phyloP scores from a whole-genome alignment of 164 flowering plant species.

The Vitis amurensis region DNA sequence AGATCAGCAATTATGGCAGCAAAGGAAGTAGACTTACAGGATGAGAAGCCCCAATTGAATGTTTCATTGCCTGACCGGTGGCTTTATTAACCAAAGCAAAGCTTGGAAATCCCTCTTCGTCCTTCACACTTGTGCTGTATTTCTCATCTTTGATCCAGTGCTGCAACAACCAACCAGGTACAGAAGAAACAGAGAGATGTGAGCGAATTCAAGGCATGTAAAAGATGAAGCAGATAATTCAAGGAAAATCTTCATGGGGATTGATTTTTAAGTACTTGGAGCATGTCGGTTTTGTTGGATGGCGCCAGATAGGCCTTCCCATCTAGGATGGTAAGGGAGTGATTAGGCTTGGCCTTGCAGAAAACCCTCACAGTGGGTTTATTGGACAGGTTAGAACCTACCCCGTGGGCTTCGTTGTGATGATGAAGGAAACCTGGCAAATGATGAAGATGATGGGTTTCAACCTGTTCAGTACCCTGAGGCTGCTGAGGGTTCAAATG shows the following conservation, averaged over 20 bases:
- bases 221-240: background rate
- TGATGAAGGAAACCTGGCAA: slow-evolving; percentile 30
- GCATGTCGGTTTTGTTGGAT: slow-evolving; percentile 39
- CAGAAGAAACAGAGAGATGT: background rate
- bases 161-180: slow-evolving; percentile 26
- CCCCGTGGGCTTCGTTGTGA: slow-evolving; percentile 13
- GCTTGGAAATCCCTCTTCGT: slow-evolving; percentile 61
- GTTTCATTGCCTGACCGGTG: slow-evolving; percentile 71
- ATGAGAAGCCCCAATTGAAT: slow-evolving; percentile 57
- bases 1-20: too few species aligned
- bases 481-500: background rate
- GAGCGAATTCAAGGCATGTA: background rate
- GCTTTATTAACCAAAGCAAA: slow-evolving; percentile 74
- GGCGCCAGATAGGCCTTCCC: slow-evolving; percentile 57
- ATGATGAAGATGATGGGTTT: slow-evolving; percentile 19
- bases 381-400: slow-evolving; percentile 8
- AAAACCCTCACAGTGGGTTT: slow-evolving; percentile 49
- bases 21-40: slow-evolving; percentile 45
- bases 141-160: slow-evolving; percentile 84
- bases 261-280: slow-evolving; percentile 36
- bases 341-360: slow-evolving; percentile 50
- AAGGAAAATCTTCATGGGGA: background rate
- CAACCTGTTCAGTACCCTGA: background rate
- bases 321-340: slow-evolving; percentile 53
- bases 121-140: slow-evolving; percentile 68